Base-by-base conservation (phyloP, 202 grass and related monocot species). In the Zizania palustris region DNA sequence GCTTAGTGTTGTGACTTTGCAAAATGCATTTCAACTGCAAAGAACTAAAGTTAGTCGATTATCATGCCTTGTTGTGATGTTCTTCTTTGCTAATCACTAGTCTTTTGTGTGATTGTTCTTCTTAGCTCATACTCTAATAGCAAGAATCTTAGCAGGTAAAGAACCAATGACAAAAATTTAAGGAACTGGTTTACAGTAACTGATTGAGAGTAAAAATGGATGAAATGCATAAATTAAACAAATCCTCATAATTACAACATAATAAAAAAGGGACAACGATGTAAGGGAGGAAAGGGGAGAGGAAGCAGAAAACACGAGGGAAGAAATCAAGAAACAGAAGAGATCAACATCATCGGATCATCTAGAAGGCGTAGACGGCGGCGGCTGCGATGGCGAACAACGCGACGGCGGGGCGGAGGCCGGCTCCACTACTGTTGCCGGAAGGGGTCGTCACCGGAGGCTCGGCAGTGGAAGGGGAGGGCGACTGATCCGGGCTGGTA, bases 241-340 rank as follows among this genome's bases (percentile, higher is more conserved):
- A 87, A 87, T 87, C 61, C 16, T 83, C 67, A 42, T 87, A 87
- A 83, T 87, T 87, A 87, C 85, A 87, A 12, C 73, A 67, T 74
- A 71, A 73, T 59, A 59, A 15, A 39, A 33, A 64, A 72, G 73
- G 14, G 53, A 78, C 67, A 60, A 16, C 21, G 61, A 57, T 73
- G 74, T 40, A 53, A 51, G 79, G 45, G 36, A 16, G 7, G 4
- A 18, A 10, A 65, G 5, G 43, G 37, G n/a, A 50, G 44, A 21
- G 14, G 1, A 11, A 10, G 46, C 33, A 6, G 11, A 44, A 60
- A 57, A 36, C 33, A 42, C n/a, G n/a, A 14, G 59, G 67, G 18
- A 62, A 69, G 78, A 60, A 72, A 57, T 62, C 11, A 72, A 84
- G 67, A 56, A n/a, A 70, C 42, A 22, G 36, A 55, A 21, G 37